These are phyloP conservation scores for Xylaria polymorpha DNA, from an alignment of 2,329 filamentous ascomycete genomes.

Conservation along the genomic window DNA sequence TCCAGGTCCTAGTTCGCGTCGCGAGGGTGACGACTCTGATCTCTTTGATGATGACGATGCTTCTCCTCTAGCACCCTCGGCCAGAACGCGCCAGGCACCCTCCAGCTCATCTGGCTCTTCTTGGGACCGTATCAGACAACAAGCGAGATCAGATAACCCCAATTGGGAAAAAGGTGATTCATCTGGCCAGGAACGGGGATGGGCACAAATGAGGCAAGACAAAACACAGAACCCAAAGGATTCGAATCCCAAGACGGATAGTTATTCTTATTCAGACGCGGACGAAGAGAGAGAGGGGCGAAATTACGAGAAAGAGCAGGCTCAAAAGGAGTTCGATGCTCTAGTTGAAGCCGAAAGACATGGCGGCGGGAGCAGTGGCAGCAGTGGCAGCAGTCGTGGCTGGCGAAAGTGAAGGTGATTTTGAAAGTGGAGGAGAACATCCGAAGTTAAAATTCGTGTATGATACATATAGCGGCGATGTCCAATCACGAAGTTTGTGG, in stretches of 20 bases:
- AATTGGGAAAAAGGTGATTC: slow-evolving; percentile 46
- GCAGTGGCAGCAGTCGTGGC: slow-evolving; percentile 17
- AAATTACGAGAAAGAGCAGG: slow-evolving; percentile 56
- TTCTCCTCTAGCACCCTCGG: slow-evolving; percentile 56
- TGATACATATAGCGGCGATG: slow-evolving; percentile 13
- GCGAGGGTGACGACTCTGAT: slow-evolving; percentile 38
- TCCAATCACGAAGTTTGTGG: not conserved
- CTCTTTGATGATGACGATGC: slow-evolving; percentile 54
- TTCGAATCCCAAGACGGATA: slow-evolving; percentile 42
- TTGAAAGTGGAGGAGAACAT: not conserved
- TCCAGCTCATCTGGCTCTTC: slow-evolving; percentile 50
- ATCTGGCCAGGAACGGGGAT: slow-evolving; percentile 46
- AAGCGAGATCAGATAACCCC: slow-evolving; percentile 43
- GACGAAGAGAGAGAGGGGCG: slow-evolving; percentile 55
- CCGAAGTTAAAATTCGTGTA: slow-evolving; percentile 16
- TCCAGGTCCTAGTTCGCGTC: slow-evolving; percentile 10
- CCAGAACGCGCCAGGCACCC: slow-evolving; percentile 41
- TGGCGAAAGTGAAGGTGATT: slow-evolving; percentile 23
- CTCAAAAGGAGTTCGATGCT: slow-evolving; percentile 63
- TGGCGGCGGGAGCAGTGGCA: slow-evolving; percentile 35
- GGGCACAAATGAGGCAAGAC: slow-evolving; percentile 47
- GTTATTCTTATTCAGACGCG: slow-evolving; percentile 52
- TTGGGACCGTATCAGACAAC: slow-evolving; percentile 60
- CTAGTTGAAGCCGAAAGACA: slow-evolving; percentile 59
- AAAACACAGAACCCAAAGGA: slow-evolving; percentile 41